Percentiles rank a stretch among this genome's conserved stretches.
Conservation (phyloP, 768 basidiomycete genomes). For the Lactarius deliciosus region DNA sequence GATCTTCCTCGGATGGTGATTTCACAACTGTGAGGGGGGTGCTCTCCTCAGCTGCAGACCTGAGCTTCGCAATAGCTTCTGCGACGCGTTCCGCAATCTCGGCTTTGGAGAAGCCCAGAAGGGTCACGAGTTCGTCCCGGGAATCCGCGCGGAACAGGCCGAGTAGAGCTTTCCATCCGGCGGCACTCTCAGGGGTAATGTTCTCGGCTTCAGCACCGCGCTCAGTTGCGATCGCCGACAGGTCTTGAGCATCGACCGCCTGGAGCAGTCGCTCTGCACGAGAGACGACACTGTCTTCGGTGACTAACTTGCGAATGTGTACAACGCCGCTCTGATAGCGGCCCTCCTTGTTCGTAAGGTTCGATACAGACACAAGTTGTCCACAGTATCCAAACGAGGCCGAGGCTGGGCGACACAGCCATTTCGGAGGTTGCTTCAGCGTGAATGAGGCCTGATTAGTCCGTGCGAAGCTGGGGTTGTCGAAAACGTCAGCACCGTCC, state of each 20-base stretch:
- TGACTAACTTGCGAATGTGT: slow-evolving; percentile 73
- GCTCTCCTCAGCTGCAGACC: slow-evolving; percentile 43
- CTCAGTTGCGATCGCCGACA: slow-evolving; percentile 71
- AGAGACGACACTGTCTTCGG: slow-evolving; percentile 71
- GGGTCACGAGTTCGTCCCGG: slow-evolving; percentile 82
- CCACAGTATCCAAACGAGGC: slow-evolving; percentile 92
- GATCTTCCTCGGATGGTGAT: slow-evolving; percentile 36
- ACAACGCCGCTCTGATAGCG: slow-evolving; percentile 82
- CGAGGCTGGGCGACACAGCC: slow-evolving; percentile 83
- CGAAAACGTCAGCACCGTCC: slow-evolving; percentile 78
- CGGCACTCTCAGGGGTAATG: slow-evolving; percentile 40
- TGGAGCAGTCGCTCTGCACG: slow-evolving; percentile 66
- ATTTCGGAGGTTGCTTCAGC: slow-evolving; percentile 93
- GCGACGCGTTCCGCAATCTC: slow-evolving; percentile 78
- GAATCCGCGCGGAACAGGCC: slow-evolving; percentile 89
- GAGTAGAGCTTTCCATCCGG: slow-evolving; percentile 84
- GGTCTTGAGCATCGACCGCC: slow-evolving; percentile 55
- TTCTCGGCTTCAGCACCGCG: slow-evolving; percentile 32
- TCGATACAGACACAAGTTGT: slow-evolving; percentile 75
- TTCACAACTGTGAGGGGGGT: slow-evolving; percentile 28
- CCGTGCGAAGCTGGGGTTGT: slow-evolving; percentile 54
- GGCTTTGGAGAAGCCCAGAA: slow-evolving; percentile 90
- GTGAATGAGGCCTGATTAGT: slow-evolving; percentile 64
- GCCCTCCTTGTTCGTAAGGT: slow-evolving; percentile 68
- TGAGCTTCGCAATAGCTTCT: slow-evolving; percentile 77